These are phyloP conservation scores for Cardamine occulta DNA, from an alignment of 345 rosid genomes.

Conservation along the genomic window DNA sequence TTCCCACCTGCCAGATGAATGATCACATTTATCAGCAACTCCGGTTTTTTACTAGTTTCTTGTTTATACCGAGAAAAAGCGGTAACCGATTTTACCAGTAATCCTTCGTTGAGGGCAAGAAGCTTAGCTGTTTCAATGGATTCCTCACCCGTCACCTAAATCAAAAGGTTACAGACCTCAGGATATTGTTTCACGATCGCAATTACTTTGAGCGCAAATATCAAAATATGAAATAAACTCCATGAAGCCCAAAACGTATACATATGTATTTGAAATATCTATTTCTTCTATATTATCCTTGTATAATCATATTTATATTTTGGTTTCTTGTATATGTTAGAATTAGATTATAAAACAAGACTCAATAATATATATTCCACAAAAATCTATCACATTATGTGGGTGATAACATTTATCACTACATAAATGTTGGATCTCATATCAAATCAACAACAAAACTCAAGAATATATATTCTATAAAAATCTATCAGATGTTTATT, in stretches of 20 bases:
- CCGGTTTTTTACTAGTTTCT: neutral
- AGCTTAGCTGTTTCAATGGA: slow-evolving; percentile 58
- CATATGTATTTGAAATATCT: neutral
- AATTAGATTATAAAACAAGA: neutral
- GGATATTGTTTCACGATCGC: neutral
- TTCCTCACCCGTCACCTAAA: slow-evolving; percentile 53
- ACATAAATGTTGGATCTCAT: neutral
- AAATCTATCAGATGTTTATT: neutral
- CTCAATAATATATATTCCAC: too few relatives aligned
- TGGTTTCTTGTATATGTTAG: neutral
- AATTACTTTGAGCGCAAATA: neutral
- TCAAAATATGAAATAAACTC: neutral
- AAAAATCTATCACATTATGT: too few relatives aligned
- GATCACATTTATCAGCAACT: neutral
- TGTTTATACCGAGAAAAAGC: neutral
- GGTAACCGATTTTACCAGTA: slow-evolving; percentile 44
- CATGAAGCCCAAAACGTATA: neutral
- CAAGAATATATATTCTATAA: neutral
- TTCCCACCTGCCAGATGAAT: slow-evolving; percentile 55
- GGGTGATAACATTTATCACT: too few relatives aligned
- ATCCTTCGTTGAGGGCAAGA: slow-evolving; percentile 63
- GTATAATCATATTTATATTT: neutral
- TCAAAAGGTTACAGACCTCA: neutral
- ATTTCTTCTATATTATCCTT: too few relatives aligned
- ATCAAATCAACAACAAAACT: neutral